Evolutionary conservation across 176 grass and related monocot species (phyloP), one percentile per base, ranked within the genome.

Genomic region (Ampelocalamus luodianensis): DNA sequence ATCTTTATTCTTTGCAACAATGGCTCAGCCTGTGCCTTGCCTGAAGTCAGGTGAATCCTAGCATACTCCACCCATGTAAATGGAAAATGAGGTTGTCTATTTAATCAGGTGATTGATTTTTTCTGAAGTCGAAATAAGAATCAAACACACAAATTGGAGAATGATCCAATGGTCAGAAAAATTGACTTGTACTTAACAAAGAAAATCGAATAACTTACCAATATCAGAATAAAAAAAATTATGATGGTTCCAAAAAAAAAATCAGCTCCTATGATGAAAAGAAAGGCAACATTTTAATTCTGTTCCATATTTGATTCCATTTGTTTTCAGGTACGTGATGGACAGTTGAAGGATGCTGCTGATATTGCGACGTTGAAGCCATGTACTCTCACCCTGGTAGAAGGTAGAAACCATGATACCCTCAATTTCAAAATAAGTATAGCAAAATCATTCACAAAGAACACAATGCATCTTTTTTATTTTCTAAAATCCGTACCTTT

Each of bases 291-390:
- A 71, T 61, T 74, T 39, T 6, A 29, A 16, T 18, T 50, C 1
- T 50, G 26, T 64, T 64, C 5, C 61, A 56, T 14, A 20, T 66
- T 39, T 76, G 37, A 32, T 64, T 77, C 5, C 49, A 61, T 51
- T 29, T 8, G 0, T 68, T 72, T 79, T 65, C 48, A 99, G 96
- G 85, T 87, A 5, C 90, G 86, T 82, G 93, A 94, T 42, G 26
- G 83, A 1, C 76, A 26, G 1, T 69, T 96, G 84, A 96, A 99
- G 53, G 91, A 96, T 74, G 75, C 81, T 6, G 86, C 85, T 15
- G 96, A 96, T 43, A 83, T 94, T 72, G 86, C 79, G 6, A 88
- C 90, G 36, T 62, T 96, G 46, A 99, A 99, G 79, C 93, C 96
- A 8, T 99, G 82, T 81, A 82, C 87, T 53, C 91, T 99, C 44